Base-by-base conservation (phyloP, 2,329 filamentous ascomycete species). In the Trichoderma sp. region DNA sequence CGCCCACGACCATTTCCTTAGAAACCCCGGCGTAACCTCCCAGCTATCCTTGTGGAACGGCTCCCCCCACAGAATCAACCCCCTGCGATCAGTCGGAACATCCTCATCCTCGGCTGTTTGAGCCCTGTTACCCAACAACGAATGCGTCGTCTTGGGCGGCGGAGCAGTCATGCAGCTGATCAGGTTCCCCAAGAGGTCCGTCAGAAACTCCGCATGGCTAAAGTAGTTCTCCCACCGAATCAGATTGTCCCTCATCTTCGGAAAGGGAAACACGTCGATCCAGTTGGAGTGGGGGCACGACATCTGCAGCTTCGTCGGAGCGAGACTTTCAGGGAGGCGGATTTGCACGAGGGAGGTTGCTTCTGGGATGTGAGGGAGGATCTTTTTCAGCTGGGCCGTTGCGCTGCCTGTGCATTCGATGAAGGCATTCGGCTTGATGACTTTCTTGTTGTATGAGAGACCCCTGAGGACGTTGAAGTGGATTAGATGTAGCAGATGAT, bases 221-320 rank as follows among this genome's bases (percentile, higher is more conserved):
- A 85, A 86, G 27, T 78, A 81, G 68, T 81, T 81, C 18, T 79
- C 75, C 45, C 80, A 81, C 6, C 59, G 81, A 77, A 87, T 86
- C 68, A 86, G 78, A 75, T 80, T 80, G 78, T 87, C 85, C 56
- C 86, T 80, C 78, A 77, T 81, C 71, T 78, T 79, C n/a, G 85
- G 83, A 75, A 75, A 81, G 2, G 86, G 85, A 60, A 85, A 81
- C 29, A 85, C 24, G 78, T 87, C 85, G 76, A 87, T 84, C 85
- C 85, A 87, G 76, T 82, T 80, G 41, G 78, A 79, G 76, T 87
- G 85, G 31, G 80, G 80, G 14, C 83, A 79, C 16, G 80, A 83
- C 69, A 82, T 83, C 75, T 87, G 85, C 65, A 86, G 81, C 27
- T 60, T 38, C 5, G 85, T 87, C 9, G 86, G 85, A 6, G 81